Evolutionary conservation across 148 eudicot species (phyloP).

Genomic region (Rhododendron ovatum): DNA sequence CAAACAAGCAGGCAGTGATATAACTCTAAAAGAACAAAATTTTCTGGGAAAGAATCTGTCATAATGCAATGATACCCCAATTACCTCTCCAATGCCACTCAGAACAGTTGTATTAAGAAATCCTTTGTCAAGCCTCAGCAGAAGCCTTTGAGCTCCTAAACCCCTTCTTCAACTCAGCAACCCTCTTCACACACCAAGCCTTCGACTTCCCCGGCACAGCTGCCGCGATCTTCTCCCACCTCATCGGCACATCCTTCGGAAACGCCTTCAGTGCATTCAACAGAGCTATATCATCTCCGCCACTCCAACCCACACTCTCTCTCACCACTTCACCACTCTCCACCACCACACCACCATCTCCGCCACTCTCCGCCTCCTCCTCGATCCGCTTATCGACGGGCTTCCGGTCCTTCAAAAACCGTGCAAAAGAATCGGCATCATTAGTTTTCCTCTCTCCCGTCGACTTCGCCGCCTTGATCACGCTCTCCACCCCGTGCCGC

Average conservation of each 20-base stretch:
- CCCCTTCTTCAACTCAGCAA: constrained; percentile 73
- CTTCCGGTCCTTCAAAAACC: constrained; percentile 72
- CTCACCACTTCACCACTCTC: constrained; percentile 6
- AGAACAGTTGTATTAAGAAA: neutral
- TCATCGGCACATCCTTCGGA: constrained; percentile 77
- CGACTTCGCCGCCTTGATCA: constrained; percentile 61
- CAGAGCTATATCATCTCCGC: constrained; percentile 82
- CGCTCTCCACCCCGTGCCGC: constrained; percentile 59
- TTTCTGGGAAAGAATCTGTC: neutral
- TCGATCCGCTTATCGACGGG: constrained; percentile 40
- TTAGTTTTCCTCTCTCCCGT: constrained; percentile 63
- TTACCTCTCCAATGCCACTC: constrained; percentile 8
- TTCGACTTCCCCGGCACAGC: constrained; percentile 83
- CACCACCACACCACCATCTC: constrained; percentile 4
- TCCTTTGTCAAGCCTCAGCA: constrained; percentile 16
- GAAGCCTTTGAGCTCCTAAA: constrained; percentile 80
- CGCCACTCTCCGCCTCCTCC: constrained; percentile 29
- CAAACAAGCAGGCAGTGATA: neutral
- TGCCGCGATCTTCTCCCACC: constrained; percentile 97
- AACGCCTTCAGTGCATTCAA: constrained; percentile 81
- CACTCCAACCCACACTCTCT: constrained; percentile 47
- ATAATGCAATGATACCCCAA: neutral
- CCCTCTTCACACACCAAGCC: constrained; percentile 82
- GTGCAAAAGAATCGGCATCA: constrained; percentile 70
- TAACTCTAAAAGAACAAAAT: neutral